Percentiles rank a stretch among this genome's conserved stretches.
phyloP scores from a whole-genome alignment of 176 grass and related monocot species.

The Zea mays region Zm-B73-REFERENCE-NAM-5.0 NC_050098.1:164362501-164363000 shows the following conservation, averaged over 20 bases:
- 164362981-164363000: no score
- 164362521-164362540: background rate
- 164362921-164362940: no score
- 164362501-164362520: background rate
- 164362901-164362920: background rate
- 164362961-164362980: no score
- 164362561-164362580: background rate
- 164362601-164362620: background rate
- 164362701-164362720: background rate
- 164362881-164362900: background rate
- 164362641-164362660: constrained; percentile 79
- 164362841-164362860: constrained; percentile 77
- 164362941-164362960: no score
- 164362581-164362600: background rate
- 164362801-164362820: constrained; percentile 93
- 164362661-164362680: constrained; percentile 59
- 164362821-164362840: constrained; percentile 91
- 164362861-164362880: constrained; percentile 65
- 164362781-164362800: constrained; percentile 82
- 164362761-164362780: background rate
- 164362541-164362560: constrained; percentile 14
- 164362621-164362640: constrained; percentile 43
- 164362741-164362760: background rate
- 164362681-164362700: constrained; percentile 53
- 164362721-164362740: background rate